These are phyloP conservation scores for Pontederia paniculata DNA, from an alignment of 176 grass and related monocot species.

Conservation along the genomic window DNA sequence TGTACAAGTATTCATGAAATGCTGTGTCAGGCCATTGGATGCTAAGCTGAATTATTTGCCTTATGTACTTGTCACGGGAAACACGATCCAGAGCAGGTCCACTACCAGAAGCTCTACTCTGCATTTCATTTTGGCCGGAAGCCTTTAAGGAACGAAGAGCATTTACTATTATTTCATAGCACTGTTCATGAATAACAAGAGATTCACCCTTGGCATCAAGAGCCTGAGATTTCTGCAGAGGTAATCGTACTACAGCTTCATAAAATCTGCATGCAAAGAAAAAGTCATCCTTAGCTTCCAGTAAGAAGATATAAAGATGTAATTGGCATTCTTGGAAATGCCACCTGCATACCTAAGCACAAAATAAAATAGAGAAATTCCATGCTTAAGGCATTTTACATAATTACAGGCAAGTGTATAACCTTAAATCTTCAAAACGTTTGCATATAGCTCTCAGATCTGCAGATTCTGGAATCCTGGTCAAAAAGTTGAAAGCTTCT, in stretches of 20 bases:
- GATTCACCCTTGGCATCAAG: constrained; percentile 47
- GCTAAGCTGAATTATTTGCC: constrained; percentile 81
- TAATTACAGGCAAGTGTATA: constrained; percentile 1
- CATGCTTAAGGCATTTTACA: neutral
- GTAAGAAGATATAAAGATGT: constrained; percentile 1
- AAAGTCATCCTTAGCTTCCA: constrained; percentile 20
- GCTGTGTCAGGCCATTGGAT: constrained; percentile 68
- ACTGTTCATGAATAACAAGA: constrained; percentile 51
- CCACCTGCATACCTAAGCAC: neutral
- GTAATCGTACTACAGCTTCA: constrained; percentile 77
- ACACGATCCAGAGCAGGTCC: constrained; percentile 43
- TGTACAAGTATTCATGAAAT: constrained; percentile 89
- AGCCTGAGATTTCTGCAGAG: constrained; percentile 85
- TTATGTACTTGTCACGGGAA: constrained; percentile 71
- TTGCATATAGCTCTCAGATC: constrained; percentile 90
- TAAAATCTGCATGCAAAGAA: constrained; percentile 46
- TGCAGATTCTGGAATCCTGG: constrained; percentile 67
- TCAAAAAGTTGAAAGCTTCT: constrained; percentile 81
- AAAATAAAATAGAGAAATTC: neutral
- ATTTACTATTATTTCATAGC: constrained; percentile 84
- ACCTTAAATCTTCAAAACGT: constrained; percentile 96
- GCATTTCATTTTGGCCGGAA: constrained; percentile 34
- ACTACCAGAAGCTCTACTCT: constrained; percentile 21
- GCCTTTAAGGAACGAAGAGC: constrained; percentile 57
- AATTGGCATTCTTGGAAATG: neutral